These are phyloP conservation scores for Fusarium sororula DNA, from an alignment of 2,329 filamentous ascomycete genomes.

Conservation along the genomic window DNA sequence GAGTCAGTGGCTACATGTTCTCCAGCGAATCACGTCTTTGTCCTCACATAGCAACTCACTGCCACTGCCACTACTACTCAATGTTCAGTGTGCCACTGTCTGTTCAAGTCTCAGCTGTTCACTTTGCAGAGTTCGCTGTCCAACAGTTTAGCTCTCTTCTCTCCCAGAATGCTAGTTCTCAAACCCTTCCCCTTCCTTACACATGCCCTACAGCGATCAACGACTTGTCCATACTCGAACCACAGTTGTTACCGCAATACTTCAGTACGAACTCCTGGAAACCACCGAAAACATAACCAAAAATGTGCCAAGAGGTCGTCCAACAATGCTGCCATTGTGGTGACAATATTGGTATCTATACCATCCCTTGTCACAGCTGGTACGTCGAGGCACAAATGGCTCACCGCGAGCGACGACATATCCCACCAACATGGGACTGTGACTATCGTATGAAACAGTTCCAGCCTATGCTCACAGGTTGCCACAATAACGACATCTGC, in stretches of 20 bases:
- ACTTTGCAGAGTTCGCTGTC: background rate
- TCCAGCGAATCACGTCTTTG: background rate
- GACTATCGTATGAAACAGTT: background rate
- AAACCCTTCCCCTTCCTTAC: background rate
- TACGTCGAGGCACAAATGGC: background rate
- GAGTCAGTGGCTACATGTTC: background rate
- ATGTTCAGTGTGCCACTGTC: background rate
- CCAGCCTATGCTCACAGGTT: constrained; percentile 12
- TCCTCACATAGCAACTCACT: background rate
- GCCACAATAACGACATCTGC: constrained; percentile 15
- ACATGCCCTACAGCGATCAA: background rate
- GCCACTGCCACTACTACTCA: background rate
- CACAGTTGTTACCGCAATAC: background rate
- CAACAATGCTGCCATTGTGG: constrained; percentile 22
- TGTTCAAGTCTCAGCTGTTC: background rate
- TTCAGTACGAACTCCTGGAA: background rate
- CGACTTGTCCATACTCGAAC: background rate
- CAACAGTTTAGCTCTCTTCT: too few relatives aligned
- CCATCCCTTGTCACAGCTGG: constrained; percentile 3
- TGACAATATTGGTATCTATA: constrained; percentile 1
- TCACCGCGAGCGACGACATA: background rate
- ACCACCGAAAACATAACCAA: background rate
- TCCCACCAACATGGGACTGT: background rate
- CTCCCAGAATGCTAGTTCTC: background rate
- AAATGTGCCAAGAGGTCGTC: constrained; percentile 14